phyloP scores from a whole-genome alignment of 1,284 basidiomycete genomes.

The Ustilago shanxiensis region DNA sequence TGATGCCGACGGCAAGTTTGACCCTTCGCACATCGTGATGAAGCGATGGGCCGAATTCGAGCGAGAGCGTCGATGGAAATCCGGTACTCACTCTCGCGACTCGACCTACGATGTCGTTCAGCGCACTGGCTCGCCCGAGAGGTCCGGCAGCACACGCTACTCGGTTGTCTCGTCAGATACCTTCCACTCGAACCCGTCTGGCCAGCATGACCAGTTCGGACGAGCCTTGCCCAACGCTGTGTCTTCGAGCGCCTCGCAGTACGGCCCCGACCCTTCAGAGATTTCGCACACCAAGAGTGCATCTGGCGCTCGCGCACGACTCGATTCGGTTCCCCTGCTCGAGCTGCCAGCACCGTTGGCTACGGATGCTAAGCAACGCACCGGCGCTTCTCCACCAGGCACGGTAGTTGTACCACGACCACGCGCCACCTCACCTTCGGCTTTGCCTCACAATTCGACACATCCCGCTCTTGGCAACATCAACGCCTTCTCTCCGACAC shows the following conservation, averaged over 20 bases:
- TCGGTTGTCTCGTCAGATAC: conserved; percentile 61
- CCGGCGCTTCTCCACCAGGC: conserved; percentile 37
- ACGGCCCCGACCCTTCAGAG: conserved; percentile 46
- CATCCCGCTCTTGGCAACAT: conserved; percentile 33
- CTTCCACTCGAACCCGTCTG: conserved; percentile 58
- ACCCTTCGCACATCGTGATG: conserved; percentile 96
- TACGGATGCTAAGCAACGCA: conserved; percentile 56
- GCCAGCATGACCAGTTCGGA: conserved; percentile 50
- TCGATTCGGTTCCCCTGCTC: conserved; percentile 66
- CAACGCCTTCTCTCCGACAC: conserved; percentile 22
- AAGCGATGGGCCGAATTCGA: conserved; percentile 99
- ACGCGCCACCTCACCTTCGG: conserved; percentile 48
- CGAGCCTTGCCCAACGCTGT: conserved; percentile 38
- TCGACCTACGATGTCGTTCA: conserved; percentile 76
- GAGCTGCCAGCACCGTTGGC: conserved; percentile 69
- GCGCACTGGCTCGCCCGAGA: conserved; percentile 60
- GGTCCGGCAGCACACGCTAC: conserved; percentile 61
- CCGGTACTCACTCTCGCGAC: conserved; percentile 84
- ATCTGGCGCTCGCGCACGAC: conserved; percentile 56
- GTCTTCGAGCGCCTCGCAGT: conserved; percentile 33
- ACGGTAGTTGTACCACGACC: conserved; percentile 52
- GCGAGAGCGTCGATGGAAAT: conserved; percentile 92
- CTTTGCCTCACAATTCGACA: conserved; percentile 43
- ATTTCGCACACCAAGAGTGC: conserved; percentile 56
- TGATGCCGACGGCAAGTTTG: conserved; percentile 83